Evolutionary conservation across 306 rosid species (phyloP), one percentile per base, ranked within the genome.

Genomic region (Prunus fruticosa): DNA sequence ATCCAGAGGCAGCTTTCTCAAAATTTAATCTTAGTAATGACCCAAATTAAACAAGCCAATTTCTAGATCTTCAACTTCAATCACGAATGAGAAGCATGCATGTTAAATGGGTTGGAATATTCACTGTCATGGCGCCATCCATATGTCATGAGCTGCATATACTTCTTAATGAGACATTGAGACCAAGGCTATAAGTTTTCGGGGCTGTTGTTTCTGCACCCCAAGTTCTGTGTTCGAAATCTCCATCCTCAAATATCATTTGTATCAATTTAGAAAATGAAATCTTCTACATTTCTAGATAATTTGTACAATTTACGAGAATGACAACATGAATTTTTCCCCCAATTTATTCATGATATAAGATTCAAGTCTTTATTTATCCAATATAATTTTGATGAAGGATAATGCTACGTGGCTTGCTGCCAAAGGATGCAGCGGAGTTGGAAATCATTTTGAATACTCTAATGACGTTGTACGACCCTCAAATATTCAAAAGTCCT

Each of bases 151-250:
- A 60, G 64, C 1, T 18, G 74, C 49, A 73, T 73, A 64, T 23
- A 23, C 63, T 57, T n/a, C n/a, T n/a, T 3, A 57, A 57, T 57
- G 63, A 61, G 66, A 61, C 41, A 61, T 63, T 49, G 78, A 67
- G 82, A 79, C 76, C 71, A 52, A 3, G 75, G 30, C 65, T 11
- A 27, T 85, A 68, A 73, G 54, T 54, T 70, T 23, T 65, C 45
- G 32, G 46, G 60, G 60, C 60, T 53, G 2, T 27, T 27, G 28
- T 27, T 27, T 27, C 1, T 27, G 28, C 28, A 27, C 2, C 28
- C 28, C 28, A 27, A 27, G 28, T 27, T 27, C 1, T 27, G 28
- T 27, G 28, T 27, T 27, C 28, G 28, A 27, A 27, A 1, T 27
- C 28, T 27, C 28, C 1, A 1, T 27, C 28, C 28, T 27, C 2